Evolutionary conservation across 768 basidiomycete species (phyloP), one percentile per base, ranked within the genome.

Genomic region (Lentinula guzmanii): DNA sequence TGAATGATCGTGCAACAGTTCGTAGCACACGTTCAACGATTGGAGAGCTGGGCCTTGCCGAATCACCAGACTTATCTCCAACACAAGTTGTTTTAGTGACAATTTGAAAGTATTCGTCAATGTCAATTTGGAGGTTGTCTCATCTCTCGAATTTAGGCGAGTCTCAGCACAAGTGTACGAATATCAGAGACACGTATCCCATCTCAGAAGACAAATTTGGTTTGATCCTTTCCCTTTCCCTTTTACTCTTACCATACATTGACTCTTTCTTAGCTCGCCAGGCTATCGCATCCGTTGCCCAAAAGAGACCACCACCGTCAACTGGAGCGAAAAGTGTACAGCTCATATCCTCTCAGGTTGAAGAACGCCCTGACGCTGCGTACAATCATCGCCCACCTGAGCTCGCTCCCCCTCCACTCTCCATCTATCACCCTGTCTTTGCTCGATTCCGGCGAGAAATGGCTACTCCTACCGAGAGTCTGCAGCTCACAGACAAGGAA

Each of bases 351-450:
- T 10, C 33, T 31, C 53, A 55, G 37, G 31, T 51, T 34, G 34
- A 24, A 21, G 4, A 33, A 39, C 15, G 18, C 56, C 43, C 37
- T 16, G 64, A 63, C 34, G 63, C 64, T 15, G 51, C 61, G 9
- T 61, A 51, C 58, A 65, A 63, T 58, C 37, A 51, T 41, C 62
- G 64, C 3, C 64, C 64, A 11, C 18, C 50, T 18, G 28, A 60
- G 10, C 52, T 63, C 11, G 31, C 37, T 4, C 52, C 59, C 21
- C 64, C 64, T 24, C 63, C 64, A 8, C 61, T 65, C 46, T 24
- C 52, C 42, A 56, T 64, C 18, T 65, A 65, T 37, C 59, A 63
- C 15, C 59, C 63, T n/a, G 62, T 61, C 1, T 65, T 65, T 48
- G 59, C 52, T 15, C 31, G 52, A 39, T 65, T 65, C 51, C 39